Evolutionary conservation across 2,329 filamentous ascomycete species (phyloP).

Genomic region (Alternaria sp.): DNA sequence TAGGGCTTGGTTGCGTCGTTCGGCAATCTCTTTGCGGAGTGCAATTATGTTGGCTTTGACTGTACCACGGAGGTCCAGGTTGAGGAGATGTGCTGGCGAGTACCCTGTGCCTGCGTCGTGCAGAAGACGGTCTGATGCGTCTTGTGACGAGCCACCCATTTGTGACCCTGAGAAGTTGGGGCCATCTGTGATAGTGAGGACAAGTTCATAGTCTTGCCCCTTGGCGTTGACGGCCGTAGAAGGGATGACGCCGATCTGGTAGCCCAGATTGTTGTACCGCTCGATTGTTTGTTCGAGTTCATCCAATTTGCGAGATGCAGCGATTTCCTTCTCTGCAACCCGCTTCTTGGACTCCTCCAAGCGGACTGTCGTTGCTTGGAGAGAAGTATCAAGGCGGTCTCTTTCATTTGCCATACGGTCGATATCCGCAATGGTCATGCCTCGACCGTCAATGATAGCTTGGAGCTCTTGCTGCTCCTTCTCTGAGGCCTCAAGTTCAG

Average conservation of each 20-base stretch:
- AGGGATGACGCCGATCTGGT: slow-evolving; percentile 91
- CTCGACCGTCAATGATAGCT: slow-evolving; percentile 86
- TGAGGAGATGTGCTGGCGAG: slow-evolving; percentile 85
- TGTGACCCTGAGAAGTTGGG: slow-evolving; percentile 71
- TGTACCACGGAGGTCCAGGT: slow-evolving; percentile 82
- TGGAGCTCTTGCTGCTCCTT: slow-evolving; percentile 82
- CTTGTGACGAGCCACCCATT: slow-evolving; percentile 53
- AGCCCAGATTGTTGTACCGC: slow-evolving; percentile 90
- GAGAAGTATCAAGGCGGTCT: slow-evolving; percentile 87
- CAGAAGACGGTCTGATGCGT: slow-evolving; percentile 74
- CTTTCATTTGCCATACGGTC: slow-evolving; percentile 98
- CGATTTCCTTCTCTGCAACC: slow-evolving; percentile 84
- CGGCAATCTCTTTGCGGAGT: slow-evolving; percentile 89
- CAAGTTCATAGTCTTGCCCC: slow-evolving; percentile 82
- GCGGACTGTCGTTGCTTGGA: slow-evolving; percentile 76
- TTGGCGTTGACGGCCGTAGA: slow-evolving; percentile 83
- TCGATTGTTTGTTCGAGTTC: slow-evolving; percentile 91
- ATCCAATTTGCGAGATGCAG: slow-evolving; percentile 84
- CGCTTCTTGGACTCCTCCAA: slow-evolving; percentile 85
- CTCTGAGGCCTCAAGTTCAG: slow-evolving; percentile 81
- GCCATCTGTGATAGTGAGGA: slow-evolving; percentile 78
- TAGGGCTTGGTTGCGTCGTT: slow-evolving; percentile 79
- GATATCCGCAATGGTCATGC: slow-evolving; percentile 97
- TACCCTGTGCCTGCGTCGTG: slow-evolving; percentile 85
- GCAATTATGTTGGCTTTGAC: slow-evolving; percentile 79